These are phyloP conservation scores for Rhizophora apiculata DNA, from an alignment of 345 rosid species.

Conservation along the genomic window DNA sequence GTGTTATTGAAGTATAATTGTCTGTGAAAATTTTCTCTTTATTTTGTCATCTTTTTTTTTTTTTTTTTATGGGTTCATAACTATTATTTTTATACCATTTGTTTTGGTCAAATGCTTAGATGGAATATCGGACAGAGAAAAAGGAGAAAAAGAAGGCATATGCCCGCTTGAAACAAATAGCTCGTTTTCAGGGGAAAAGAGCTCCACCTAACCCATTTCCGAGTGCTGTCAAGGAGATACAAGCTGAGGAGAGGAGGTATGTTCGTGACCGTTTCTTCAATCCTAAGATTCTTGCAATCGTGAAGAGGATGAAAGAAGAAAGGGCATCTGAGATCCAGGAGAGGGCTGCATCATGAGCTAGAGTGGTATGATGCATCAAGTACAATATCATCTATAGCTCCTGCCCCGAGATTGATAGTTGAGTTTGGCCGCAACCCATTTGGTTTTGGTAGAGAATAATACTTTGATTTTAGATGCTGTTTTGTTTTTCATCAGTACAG, in stretches of 20 bases:
- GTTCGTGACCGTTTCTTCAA: conserved; percentile 47
- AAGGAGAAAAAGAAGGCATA: conserved; percentile 70
- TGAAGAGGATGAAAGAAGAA: conserved; percentile 63
- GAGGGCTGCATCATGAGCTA: conserved; percentile 6
- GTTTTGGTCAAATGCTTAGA: conserved; percentile 26
- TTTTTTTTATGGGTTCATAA: neutral
- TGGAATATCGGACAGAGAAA: conserved; percentile 67
- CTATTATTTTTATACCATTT: neutral
- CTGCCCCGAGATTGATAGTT: too few species aligned
- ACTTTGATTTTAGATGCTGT: too few species aligned
- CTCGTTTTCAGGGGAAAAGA: conserved; percentile 54
- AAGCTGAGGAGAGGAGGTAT: conserved; percentile 49
- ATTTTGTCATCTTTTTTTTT: too few species aligned
- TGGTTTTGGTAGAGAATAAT: too few species aligned
- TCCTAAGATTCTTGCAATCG: conserved; percentile 44
- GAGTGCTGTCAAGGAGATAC: conserved; percentile 59
- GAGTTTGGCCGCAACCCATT: too few species aligned
- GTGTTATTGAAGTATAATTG: neutral
- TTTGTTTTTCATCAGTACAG: too few species aligned
- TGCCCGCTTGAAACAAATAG: conserved; percentile 58
- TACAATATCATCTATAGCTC: too few species aligned
- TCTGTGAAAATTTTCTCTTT: neutral
- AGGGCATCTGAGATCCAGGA: conserved; percentile 32
- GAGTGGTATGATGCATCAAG: neutral
- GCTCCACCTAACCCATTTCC: conserved; percentile 83